Evolutionary conservation across 768 basidiomycete genomes (phyloP).

Genomic region (Suillus sp.): DNA sequence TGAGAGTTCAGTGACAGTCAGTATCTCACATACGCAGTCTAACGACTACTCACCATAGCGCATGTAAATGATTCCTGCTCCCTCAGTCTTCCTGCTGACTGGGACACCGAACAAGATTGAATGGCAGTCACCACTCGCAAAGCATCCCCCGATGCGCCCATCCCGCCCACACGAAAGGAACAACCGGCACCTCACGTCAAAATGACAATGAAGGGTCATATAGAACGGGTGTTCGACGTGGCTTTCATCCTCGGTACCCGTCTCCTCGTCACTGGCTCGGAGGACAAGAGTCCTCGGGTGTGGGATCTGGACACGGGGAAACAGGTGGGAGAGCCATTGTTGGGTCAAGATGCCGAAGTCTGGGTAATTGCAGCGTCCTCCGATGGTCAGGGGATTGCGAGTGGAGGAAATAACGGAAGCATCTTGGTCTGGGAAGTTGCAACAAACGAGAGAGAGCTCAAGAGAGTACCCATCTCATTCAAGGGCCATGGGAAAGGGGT

Average conservation of each 20-base stretch:
- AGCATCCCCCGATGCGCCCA: neutral
- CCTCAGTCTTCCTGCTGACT: neutral
- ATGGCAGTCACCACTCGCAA: neutral
- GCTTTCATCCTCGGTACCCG: too few species aligned
- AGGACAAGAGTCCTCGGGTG: neutral
- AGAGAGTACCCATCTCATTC: neutral
- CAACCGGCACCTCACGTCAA: neutral
- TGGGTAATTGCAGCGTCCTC: neutral
- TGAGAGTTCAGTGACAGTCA: too few species aligned
- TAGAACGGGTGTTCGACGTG: rapidly evolving
- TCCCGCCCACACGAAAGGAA: conserved; percentile 13
- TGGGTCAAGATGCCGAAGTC: neutral
- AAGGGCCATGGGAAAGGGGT: neutral
- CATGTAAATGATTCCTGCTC: neutral
- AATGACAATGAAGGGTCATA: neutral
- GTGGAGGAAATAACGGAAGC: too few species aligned
- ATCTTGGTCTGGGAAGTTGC: too few species aligned
- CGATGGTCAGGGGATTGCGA: neutral
- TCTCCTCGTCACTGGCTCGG: neutral
- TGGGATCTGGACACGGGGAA: neutral
- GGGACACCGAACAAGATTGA: neutral
- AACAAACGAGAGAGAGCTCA: too few species aligned
- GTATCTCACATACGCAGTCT: too few species aligned
- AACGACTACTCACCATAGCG: neutral
- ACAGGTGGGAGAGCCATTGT: neutral